Evolutionary conservation across 345 rosid species (phyloP), one percentile per base, ranked within the genome.

Genomic region (Salix suchowensis): DNA sequence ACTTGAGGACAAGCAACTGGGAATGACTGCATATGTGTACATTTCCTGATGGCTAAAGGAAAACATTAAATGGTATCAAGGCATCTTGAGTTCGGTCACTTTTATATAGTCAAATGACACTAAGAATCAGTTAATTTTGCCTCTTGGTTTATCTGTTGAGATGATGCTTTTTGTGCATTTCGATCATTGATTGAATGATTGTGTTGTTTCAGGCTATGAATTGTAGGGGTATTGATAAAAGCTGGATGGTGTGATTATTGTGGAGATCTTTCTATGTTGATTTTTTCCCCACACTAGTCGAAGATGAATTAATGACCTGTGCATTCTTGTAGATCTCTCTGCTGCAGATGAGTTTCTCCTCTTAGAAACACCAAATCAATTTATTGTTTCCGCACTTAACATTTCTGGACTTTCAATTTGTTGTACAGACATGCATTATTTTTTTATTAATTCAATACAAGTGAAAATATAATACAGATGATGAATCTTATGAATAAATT

Each of bases 331-430:
- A 83, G 82, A 72, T 81, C 78, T 81, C 71, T 80, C 76, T 76
- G 78, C 72, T 81, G 85, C 91, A 89, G 91, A 85, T 88, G 89
- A 88, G 89, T 86, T 82, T 77, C 86, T 85, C 80, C 82, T 76
- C 85, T 76, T 86, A 74, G 88, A 86, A 78, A 70, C 83, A 86
- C 85, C 80, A 83, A 82, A 80, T 75, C 74, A 54, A 74, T 77
- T 70, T 52, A 32, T 75, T 72, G 65, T 81, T 81, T 77, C 39
- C 62, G 67, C 72, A 72, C 77, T 74, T 67, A 67, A 58, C 67
- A 78, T 26, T 78, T 58, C 75, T 76, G 76, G 83, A 71, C 60
- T 67, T 60, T 44, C 39, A 50, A 71, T 36, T 65, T 80, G 75
- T 83, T 85, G 86, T 85, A 82, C 82, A 72, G 34, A 82, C 79